Evolutionary conservation across 768 basidiomycete species (phyloP), one percentile per base, ranked within the genome.

Genomic region (Suillus brevipes): DNA sequence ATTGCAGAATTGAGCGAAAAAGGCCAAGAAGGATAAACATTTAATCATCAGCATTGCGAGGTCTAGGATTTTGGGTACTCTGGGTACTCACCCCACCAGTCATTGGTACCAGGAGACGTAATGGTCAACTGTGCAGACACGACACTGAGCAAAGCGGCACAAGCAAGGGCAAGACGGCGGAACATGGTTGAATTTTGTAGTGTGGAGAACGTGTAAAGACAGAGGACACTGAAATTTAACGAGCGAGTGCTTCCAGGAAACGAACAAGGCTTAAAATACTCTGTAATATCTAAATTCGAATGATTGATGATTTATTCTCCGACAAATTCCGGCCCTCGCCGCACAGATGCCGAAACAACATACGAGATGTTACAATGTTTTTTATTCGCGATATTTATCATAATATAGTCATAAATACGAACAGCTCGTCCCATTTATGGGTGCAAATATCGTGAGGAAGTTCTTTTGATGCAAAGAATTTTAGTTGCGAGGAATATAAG

Each of bases 41-140:
- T 1, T 37, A 61, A 61, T 53, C 34, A 43, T 34, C 28, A 47
- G 38, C 10, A 60, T 36, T 13, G 53, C 12, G 6, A 55, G 6
- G 20, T 34, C 31, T 7, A 20, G 18, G 20, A 10, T 8, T 16
- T 23, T 9, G 8, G 49, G 38, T 7, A n/a, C 60, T 61, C 28
- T 40, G 36, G 0, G 31, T 16, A 81, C 85, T 59, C 65, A 89
- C 88, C 84, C 88, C 88, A 89, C 88, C 88, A 89, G 9, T 77
- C 71, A 68, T 75, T 60, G 2, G 79, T 49, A 38, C 79, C 77
- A 2, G 88, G 88, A 49, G 73, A 69, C 53, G 80, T 75, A 77
- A 89, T 77, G 47, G 69, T 38, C 64, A 87, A 76, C 66, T 81
- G 75, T 9, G 83, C 83, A 66, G 75, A 72, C 49, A 77, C 80